phyloP scores from a whole-genome alignment of 2,329 filamentous ascomycete species.

The Verticillium tricorpus region DNA sequence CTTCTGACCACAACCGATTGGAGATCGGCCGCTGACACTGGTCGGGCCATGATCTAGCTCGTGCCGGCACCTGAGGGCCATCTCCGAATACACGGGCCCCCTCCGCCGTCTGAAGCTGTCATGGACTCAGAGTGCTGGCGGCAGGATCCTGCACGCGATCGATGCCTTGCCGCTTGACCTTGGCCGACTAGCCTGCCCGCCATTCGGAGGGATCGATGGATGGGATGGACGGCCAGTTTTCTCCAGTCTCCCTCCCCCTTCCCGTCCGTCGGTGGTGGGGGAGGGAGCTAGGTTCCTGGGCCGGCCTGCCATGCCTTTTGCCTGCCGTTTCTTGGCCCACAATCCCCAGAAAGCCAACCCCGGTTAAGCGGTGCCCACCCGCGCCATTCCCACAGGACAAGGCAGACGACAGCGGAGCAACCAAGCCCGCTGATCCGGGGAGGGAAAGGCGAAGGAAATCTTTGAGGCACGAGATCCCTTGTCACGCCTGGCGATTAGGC shows the following conservation, averaged over 20 bases:
- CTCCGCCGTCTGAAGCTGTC: not conserved
- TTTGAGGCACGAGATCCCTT: not conserved
- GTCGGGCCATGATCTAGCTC: not conserved
- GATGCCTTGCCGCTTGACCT: not conserved
- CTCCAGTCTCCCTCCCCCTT: slow-evolving; percentile 1
- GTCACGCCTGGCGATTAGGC: not conserved
- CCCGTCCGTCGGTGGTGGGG: not conserved
- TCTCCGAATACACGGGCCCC: not conserved
- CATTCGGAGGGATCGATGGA: slow-evolving; percentile 3
- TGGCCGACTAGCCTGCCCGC: slow-evolving; percentile 10
- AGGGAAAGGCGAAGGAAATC: slow-evolving; percentile 1
- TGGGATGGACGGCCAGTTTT: slow-evolving; percentile 2
- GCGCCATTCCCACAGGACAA: slow-evolving; percentile 4
- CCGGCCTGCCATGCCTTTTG: not conserved
- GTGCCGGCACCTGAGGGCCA: not conserved
- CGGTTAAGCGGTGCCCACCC: not conserved
- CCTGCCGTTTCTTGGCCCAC: not conserved
- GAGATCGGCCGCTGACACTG: not conserved
- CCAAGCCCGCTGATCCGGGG: slow-evolving; percentile 14
- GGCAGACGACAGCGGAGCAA: slow-evolving; percentile 6
- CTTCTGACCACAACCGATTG: not conserved
- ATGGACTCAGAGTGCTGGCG: not conserved
- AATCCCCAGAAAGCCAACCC: slow-evolving; percentile 1
- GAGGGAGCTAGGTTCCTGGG: not conserved
- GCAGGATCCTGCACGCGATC: not conserved